Evolutionary conservation across 768 basidiomycete species (phyloP).

Genomic region (Tricholoma matsutake): DNA sequence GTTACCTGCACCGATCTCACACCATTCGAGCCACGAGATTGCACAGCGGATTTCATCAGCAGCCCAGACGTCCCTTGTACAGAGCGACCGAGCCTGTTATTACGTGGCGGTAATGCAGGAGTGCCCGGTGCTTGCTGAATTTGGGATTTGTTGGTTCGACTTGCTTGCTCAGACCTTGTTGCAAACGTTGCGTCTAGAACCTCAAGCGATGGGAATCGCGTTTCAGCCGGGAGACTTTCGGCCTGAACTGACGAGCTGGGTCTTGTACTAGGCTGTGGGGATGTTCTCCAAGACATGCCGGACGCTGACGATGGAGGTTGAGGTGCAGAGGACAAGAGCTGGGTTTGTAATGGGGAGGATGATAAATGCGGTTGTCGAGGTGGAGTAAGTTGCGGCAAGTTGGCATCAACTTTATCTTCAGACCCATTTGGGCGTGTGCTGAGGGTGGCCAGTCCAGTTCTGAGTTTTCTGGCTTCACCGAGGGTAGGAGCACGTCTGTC

Average conservation of each 20-base stretch:
- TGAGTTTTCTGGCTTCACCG: conserved; percentile 69
- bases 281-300: conserved; percentile 27
- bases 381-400: conserved; percentile 31
- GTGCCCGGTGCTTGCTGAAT: conserved; percentile 12
- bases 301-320: conserved; percentile 24
- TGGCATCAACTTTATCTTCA: conserved; percentile 20
- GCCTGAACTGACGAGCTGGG: conserved; percentile 30
- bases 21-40: conserved; percentile 27
- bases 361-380: conserved; percentile 30
- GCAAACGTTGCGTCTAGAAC: conserved; percentile 63
- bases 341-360: conserved; percentile 24
- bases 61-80: conserved; percentile 3
- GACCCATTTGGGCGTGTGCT: conserved; percentile 27
- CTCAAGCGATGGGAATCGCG: conserved; percentile 85
- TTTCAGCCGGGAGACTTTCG: conserved; percentile 54
- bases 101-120: conserved; percentile 7
- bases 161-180: conserved; percentile 19
- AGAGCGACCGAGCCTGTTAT: conserved; percentile 3
- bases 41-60: conserved; percentile 20
- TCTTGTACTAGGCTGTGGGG: conserved; percentile 27
- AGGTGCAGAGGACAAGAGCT: conserved; percentile 30
- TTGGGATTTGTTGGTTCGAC: conserved; percentile 2
- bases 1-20: conserved; percentile 57
- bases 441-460: conserved; percentile 66
- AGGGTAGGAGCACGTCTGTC: conserved; percentile 60